phyloP scores from a whole-genome alignment of 192 early-diverging fungal genomes.

The Diversispora eburnea region DNA sequence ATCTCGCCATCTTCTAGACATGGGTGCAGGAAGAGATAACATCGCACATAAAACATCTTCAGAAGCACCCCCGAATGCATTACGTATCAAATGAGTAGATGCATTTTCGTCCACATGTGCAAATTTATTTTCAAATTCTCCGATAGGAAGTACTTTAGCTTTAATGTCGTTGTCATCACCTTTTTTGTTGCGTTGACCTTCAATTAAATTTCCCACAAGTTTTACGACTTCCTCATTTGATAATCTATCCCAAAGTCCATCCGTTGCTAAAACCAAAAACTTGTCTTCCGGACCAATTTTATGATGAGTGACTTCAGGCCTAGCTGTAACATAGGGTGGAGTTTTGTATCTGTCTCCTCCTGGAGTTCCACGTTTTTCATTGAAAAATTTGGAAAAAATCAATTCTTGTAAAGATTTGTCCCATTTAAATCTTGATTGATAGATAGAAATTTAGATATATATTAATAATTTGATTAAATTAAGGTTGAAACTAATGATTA shows the following conservation, averaged over 20 bases:
- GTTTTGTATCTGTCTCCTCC: slow-evolving; percentile 46
- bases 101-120: slow-evolving; percentile 47
- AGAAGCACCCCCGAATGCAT: slow-evolving; percentile 60
- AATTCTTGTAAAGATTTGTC: slow-evolving; percentile 53
- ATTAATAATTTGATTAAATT: too few species aligned
- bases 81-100: slow-evolving; percentile 68
- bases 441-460: too few species aligned
- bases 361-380: slow-evolving; percentile 46
- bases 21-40: slow-evolving; percentile 60
- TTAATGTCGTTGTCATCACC: neutral
- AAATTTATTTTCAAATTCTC: slow-evolving; percentile 28
- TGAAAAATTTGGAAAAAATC: slow-evolving; percentile 46
- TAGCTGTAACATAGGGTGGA: slow-evolving; percentile 74
- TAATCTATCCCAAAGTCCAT: slow-evolving; percentile 80
- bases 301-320: slow-evolving; percentile 64
- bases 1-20: slow-evolving; percentile 69
- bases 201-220: slow-evolving; percentile 43
- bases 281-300: slow-evolving; percentile 56
- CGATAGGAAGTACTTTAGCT: too few species aligned
- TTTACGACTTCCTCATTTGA: slow-evolving; percentile 58
- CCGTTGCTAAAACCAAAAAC: slow-evolving; percentile 77
- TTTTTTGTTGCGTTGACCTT: slow-evolving; percentile 35
- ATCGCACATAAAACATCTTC: slow-evolving; percentile 58
- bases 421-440: slow-evolving; percentile 54
- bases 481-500: too few species aligned